These are phyloP conservation scores for Termitomyces sp. DNA, from an alignment of 768 basidiomycete genomes.

Conservation along the genomic window DNA sequence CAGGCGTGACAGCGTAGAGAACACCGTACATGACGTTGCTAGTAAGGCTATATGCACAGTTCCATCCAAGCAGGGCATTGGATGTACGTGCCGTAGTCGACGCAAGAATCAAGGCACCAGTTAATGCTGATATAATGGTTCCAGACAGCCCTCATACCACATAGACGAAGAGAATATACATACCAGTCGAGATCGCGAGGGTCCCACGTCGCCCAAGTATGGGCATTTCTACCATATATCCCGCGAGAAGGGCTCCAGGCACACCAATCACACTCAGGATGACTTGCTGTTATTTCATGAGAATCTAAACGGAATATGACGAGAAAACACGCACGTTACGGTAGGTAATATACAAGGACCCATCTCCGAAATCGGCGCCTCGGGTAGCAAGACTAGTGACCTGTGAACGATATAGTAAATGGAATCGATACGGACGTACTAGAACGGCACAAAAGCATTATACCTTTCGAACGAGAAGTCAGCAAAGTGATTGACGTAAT, in stretches of 20 bases:
- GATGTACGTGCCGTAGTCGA: constrained; percentile 73
- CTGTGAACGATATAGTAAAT: background rate
- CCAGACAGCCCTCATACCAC: background rate
- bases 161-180: constrained; percentile 25
- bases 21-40: constrained; percentile 78
- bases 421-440: constrained; percentile 29
- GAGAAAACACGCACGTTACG: constrained; percentile 48
- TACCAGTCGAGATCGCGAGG: constrained; percentile 59
- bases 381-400: constrained; percentile 55
- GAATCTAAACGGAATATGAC: background rate
- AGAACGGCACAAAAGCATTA: constrained; percentile 54
- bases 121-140: constrained; percentile 51
- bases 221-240: constrained; percentile 66
- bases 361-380: constrained; percentile 68
- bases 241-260: constrained; percentile 70
- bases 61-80: constrained; percentile 71
- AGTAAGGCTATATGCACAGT: constrained; percentile 69
- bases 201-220: constrained; percentile 65
- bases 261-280: constrained; percentile 68
- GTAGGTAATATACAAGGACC: constrained; percentile 68
- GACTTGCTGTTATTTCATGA: constrained; percentile 47
- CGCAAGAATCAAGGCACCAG: constrained; percentile 71
- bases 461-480: constrained; percentile 24
- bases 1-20: constrained; percentile 65
- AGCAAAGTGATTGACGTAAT: background rate